These are phyloP conservation scores for Melanopsichium pennsylvanicum DNA, from an alignment of 1,284 basidiomycete genomes.

Conservation along the genomic window DNA sequence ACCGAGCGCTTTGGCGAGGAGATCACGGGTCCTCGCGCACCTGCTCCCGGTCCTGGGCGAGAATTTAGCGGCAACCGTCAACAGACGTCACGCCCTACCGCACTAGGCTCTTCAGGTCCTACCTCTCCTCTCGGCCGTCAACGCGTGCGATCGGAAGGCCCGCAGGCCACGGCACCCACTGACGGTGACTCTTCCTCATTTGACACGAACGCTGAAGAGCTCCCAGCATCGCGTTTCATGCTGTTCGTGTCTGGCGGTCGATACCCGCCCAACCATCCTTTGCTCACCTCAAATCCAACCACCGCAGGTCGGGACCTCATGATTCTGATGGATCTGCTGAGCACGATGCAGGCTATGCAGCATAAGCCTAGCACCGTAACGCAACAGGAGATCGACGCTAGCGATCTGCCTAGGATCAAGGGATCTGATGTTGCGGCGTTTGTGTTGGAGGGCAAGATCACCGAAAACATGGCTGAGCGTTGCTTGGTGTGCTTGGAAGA, in stretches of 20 bases:
- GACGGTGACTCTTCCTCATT: not conserved
- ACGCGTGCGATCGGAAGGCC: slow-evolving; percentile 18
- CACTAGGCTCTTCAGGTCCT: slow-evolving; percentile 14
- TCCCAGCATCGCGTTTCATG: slow-evolving; percentile 55
- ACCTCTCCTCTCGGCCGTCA: slow-evolving; percentile 7
- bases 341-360: slow-evolving; percentile 55
- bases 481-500: slow-evolving; percentile 63
- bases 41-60: slow-evolving; percentile 18
- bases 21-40: slow-evolving; percentile 12
- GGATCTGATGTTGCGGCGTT: slow-evolving; percentile 39
- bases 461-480: slow-evolving; percentile 60
- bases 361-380: slow-evolving; percentile 55
- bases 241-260: slow-evolving; percentile 62
- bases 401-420: slow-evolving; percentile 41
- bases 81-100: slow-evolving; percentile 34
- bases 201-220: slow-evolving; percentile 13
- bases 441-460: slow-evolving; percentile 40
- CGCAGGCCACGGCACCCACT: not conserved
- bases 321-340: slow-evolving; percentile 62
- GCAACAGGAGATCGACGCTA: slow-evolving; percentile 54
- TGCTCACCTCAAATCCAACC: slow-evolving; percentile 51
- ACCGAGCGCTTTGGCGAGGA: slow-evolving; percentile 46
- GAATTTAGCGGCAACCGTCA: slow-evolving; percentile 23
- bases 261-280: slow-evolving; percentile 58
- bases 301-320: slow-evolving; percentile 61